Conservation (phyloP, 2,329 filamentous ascomycete genomes). For the Fusarium stilboides region DNA sequence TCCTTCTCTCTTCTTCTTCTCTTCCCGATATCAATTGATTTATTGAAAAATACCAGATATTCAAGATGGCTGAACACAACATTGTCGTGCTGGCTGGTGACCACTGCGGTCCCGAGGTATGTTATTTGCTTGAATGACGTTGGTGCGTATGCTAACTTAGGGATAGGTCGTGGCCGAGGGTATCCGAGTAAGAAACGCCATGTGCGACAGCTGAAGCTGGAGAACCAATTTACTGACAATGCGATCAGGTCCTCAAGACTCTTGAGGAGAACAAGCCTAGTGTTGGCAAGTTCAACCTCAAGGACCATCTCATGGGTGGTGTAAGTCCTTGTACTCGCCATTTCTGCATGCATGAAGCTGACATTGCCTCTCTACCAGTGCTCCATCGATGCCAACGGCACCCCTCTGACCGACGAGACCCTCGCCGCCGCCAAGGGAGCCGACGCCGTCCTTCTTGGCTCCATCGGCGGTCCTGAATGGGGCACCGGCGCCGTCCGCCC, state of each 20-base stretch:
- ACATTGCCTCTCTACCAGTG: slow-evolving; percentile 66
- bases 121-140: slow-evolving; percentile 47
- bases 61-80: slow-evolving; percentile 77
- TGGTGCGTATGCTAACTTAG: slow-evolving; percentile 38
- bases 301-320: slow-evolving; percentile 91
- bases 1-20: slow-evolving; percentile 7
- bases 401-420: slow-evolving; percentile 85
- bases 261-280: slow-evolving; percentile 80
- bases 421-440: slow-evolving; percentile 86
- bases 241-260: slow-evolving; percentile 78
- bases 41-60: background rate
- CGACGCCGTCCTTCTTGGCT: slow-evolving; percentile 91
- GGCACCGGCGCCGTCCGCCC: slow-evolving; percentile 89
- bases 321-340: slow-evolving; percentile 68
- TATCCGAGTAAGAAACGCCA: slow-evolving; percentile 76
- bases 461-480: slow-evolving; percentile 98
- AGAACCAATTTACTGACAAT: background rate
- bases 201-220: background rate
- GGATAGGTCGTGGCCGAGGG: slow-evolving; percentile 82
- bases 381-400: slow-evolving; percentile 87
- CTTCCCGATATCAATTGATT: background rate
- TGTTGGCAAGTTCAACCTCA: slow-evolving; percentile 85
- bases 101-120: slow-evolving; percentile 88
- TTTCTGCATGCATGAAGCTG: slow-evolving; percentile 4
- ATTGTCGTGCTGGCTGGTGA: slow-evolving; percentile 88